phyloP scores from a whole-genome alignment of 2,329 filamentous ascomycete genomes.

The Epichloe gansuensis region DNA sequence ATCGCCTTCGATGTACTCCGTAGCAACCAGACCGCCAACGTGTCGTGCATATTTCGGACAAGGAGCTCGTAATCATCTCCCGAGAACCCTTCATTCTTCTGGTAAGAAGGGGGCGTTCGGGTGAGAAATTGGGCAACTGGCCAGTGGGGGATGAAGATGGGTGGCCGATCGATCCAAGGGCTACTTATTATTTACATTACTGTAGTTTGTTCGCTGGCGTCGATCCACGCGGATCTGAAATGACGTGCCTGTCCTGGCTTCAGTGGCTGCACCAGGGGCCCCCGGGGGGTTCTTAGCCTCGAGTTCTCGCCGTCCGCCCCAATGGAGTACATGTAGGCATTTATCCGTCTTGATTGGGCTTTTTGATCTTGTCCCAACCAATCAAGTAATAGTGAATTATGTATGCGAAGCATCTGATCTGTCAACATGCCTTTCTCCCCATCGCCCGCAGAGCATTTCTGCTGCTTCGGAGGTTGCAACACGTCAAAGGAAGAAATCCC shows the following conservation, averaged over 20 bases:
- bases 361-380: not conserved
- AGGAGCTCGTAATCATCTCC: too few species aligned
- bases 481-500: too few species aligned
- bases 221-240: conserved; percentile 3
- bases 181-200: not conserved
- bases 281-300: not conserved
- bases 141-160: not conserved
- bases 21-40: too few species aligned
- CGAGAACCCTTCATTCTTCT: too few species aligned
- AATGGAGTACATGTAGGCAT: not conserved
- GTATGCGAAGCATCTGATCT: too few species aligned
- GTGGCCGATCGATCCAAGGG: not conserved
- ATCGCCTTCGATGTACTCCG: too few species aligned
- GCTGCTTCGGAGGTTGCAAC: too few species aligned
- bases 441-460: too few species aligned
- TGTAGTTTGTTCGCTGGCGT: not conserved
- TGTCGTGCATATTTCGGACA: too few species aligned
- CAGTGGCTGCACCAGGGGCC: not conserved
- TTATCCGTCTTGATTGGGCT: too few species aligned
- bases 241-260: conserved; percentile 5
- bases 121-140: not conserved
- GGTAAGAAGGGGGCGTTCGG: not conserved
- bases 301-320: not conserved
- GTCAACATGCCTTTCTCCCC: too few species aligned
- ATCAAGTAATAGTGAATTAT: not conserved